Percentiles rank a stretch among this genome's conserved stretches.
Conservation (phyloP, 75 land plant genomes). For the Selaginella tamariscina region DNA sequence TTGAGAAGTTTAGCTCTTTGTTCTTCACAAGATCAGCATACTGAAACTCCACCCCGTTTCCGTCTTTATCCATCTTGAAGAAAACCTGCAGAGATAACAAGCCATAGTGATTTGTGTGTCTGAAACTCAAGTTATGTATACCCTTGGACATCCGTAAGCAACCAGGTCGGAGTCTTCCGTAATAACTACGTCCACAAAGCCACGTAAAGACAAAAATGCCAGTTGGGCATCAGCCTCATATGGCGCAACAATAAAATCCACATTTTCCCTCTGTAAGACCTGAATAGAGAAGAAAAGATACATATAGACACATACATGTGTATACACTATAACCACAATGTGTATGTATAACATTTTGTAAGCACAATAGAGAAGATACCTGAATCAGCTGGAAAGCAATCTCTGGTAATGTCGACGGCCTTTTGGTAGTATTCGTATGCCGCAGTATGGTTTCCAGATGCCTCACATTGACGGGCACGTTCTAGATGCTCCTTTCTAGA, state of each 20-base stretch:
- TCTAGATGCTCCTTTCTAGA: conserved; percentile 71
- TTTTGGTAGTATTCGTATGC: conserved; percentile 88
- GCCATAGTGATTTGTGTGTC: too few species aligned
- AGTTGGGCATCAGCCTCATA: conserved; percentile 99
- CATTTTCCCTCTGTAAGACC: conserved; percentile 74
- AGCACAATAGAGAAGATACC: conserved; percentile 27
- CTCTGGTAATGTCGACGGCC: conserved; percentile 86
- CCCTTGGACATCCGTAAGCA: conserved; percentile 84
- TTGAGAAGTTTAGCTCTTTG: conserved; percentile 55
- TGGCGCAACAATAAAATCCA: conserved; percentile 80
- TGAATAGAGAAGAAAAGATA: conserved; percentile 11
- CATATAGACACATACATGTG: background rate
- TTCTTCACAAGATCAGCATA: conserved; percentile 46
- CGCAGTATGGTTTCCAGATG: conserved; percentile 64
- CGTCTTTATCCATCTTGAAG: conserved; percentile 96
- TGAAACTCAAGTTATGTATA: too few species aligned
- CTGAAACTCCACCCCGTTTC: conserved; percentile 74
- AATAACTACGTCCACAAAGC: conserved; percentile 66
- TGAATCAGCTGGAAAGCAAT: conserved; percentile 66
- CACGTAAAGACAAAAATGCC: conserved; percentile 67
- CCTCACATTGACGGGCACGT: conserved; percentile 74
- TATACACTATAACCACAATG: conserved; percentile 4
- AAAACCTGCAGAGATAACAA: conserved; percentile 74
- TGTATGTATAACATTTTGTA: background rate
- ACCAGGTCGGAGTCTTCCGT: conserved; percentile 92